Conservation (phyloP, 2,329 filamentous ascomycete genomes). For the Decorospora gaudefroyi region DNA sequence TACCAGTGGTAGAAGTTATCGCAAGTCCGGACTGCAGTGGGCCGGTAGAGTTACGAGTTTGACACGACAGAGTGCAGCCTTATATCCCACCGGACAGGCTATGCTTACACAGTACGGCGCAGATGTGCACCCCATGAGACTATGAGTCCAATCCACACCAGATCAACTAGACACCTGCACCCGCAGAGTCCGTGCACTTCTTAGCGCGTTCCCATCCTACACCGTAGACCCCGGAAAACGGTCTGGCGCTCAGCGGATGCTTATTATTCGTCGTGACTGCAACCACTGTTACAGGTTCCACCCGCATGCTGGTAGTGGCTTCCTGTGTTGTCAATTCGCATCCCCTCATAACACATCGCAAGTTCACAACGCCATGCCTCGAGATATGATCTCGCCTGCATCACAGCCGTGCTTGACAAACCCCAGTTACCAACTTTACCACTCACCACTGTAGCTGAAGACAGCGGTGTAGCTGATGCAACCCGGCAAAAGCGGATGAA, state of each 20-base stretch:
- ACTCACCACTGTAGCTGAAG: constrained; percentile 2
- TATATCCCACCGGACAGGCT: constrained; percentile 15
- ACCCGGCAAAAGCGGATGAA: constrained; percentile 4
- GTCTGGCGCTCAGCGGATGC: constrained; percentile 9
- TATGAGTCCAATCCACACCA: constrained; percentile 11
- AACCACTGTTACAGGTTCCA: neutral
- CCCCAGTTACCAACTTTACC: neutral
- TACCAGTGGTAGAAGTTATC: neutral
- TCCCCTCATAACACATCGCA: neutral
- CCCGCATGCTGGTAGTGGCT: constrained; percentile 7
- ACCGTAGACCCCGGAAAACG: constrained; percentile 18
- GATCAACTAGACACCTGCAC: constrained; percentile 13
- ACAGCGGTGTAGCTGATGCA: constrained; percentile 9
- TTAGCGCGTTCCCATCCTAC: too few species aligned
- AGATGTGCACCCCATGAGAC: constrained; percentile 21
- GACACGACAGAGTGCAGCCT: constrained; percentile 20
- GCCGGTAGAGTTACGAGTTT: constrained; percentile 1
- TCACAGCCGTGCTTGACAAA: neutral
- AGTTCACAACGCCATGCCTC: too few species aligned
- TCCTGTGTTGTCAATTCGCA: neutral
- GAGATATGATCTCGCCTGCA: neutral
- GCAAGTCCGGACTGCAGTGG: neutral
- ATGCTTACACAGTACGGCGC: constrained; percentile 16
- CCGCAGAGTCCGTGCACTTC: too few species aligned
- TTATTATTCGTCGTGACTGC: constrained; percentile 7